These are phyloP conservation scores for Candida gigantensis DNA, from an alignment of 1,139 yeast species.

Conservation along the genomic window DNA sequence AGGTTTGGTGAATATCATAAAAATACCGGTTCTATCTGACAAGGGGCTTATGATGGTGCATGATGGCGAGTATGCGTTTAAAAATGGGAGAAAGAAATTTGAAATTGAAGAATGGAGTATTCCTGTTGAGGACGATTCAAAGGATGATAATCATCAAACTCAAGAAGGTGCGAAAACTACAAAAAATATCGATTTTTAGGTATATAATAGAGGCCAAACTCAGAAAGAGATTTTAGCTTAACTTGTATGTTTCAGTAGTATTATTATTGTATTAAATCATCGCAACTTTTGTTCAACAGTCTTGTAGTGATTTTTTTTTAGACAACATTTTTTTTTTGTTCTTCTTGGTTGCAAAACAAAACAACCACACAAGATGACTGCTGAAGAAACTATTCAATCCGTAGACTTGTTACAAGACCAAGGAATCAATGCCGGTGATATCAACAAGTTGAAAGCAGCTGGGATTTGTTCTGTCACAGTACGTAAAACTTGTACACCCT, in stretches of 20 bases:
- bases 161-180: slow-evolving; percentile 29
- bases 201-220: neutral
- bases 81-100: slow-evolving; percentile 78
- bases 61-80: slow-evolving; percentile 80
- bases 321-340: slow-evolving; percentile 1
- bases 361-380: slow-evolving; percentile 6
- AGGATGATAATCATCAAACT: slow-evolving; percentile 26
- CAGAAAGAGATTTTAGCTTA: too few species aligned
- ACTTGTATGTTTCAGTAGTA: too few species aligned
- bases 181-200: slow-evolving; percentile 39
- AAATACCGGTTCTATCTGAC: slow-evolving; percentile 72
- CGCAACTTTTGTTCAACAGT: too few species aligned
- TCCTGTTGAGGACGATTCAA: slow-evolving; percentile 80
- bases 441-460: slow-evolving; percentile 50
- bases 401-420: slow-evolving; percentile 57
- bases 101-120: slow-evolving; percentile 93
- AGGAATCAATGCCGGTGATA: slow-evolving; percentile 61
- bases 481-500: slow-evolving; percentile 16
- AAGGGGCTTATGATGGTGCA: slow-evolving; percentile 78
- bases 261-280: too few species aligned
- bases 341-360: slow-evolving; percentile 12
- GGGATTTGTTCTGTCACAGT: slow-evolving; percentile 59
- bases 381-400: slow-evolving; percentile 15
- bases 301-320: slow-evolving; percentile 2
- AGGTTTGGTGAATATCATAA: slow-evolving; percentile 77